Evolutionary conservation across 768 basidiomycete species (phyloP).

Genomic region (Macrocybe gigantea): DNA sequence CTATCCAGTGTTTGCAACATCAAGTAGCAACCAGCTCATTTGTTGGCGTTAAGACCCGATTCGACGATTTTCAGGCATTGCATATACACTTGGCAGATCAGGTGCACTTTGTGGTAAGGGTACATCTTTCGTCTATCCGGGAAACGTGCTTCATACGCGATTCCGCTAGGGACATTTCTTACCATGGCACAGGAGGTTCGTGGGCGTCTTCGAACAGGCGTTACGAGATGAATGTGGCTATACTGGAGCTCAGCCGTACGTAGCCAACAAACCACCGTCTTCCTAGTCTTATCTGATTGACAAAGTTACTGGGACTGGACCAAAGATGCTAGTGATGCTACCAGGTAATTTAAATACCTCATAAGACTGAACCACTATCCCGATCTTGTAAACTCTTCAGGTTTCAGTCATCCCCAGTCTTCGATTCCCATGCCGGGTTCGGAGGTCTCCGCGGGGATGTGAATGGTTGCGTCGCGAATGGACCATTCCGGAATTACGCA

Average conservation of each 20-base stretch:
- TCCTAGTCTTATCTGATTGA: too few relatives aligned
- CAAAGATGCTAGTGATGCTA: slow-evolving; percentile 19
- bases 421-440: slow-evolving; percentile 29
- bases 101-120: slow-evolving; percentile 29
- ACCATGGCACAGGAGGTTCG: slow-evolving; percentile 24
- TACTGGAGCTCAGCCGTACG: slow-evolving; percentile 17
- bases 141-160: background rate
- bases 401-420: slow-evolving; percentile 25
- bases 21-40: slow-evolving; percentile 18
- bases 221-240: slow-evolving; percentile 20
- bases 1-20: slow-evolving; percentile 26
- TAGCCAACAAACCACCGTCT: background rate
- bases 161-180: slow-evolving; percentile 22
- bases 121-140: background rate
- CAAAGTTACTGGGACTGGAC: slow-evolving; percentile 37
- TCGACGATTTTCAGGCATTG: slow-evolving; percentile 32
- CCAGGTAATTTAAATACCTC: background rate
- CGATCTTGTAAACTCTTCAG: slow-evolving; percentile 12
- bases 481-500: slow-evolving; percentile 27
- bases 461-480: slow-evolving; percentile 21
- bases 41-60: slow-evolving; percentile 22
- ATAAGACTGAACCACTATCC: background rate
- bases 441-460: slow-evolving; percentile 26
- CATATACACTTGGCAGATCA: slow-evolving; percentile 23
- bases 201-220: slow-evolving; percentile 16